Conservation (phyloP, 768 basidiomycete genomes). For the Hygrophoropsis aurantiaca region DNA sequence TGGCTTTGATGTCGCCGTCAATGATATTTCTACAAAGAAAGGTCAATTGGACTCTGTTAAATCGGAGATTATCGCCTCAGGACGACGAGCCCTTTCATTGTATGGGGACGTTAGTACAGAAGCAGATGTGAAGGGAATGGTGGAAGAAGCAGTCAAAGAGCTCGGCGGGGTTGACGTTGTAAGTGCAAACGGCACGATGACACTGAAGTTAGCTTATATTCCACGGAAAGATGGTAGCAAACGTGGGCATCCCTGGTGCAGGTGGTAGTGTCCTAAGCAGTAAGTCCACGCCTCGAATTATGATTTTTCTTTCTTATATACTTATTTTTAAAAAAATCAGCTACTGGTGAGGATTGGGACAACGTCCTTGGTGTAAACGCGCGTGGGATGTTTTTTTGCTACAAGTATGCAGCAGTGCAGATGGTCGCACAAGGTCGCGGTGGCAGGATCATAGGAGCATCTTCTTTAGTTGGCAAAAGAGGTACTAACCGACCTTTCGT, state of each 20-base stretch:
- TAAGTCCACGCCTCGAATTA: neutral
- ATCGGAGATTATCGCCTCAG: conserved; percentile 27
- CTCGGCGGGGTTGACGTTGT: conserved; percentile 51
- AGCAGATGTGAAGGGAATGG: conserved; percentile 39
- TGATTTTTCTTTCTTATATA: neutral
- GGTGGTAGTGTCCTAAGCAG: conserved; percentile 5
- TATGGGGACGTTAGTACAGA: conserved; percentile 43
- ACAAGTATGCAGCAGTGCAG: conserved; percentile 60
- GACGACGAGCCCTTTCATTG: conserved; percentile 23
- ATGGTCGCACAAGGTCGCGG: conserved; percentile 57
- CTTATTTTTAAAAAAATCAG: conserved; percentile 24
- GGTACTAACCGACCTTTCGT: conserved; percentile 5
- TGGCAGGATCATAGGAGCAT: conserved; percentile 53
- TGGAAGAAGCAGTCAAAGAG: conserved; percentile 25
- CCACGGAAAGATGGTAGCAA: conserved; percentile 25
- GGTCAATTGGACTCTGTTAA: conserved; percentile 27
- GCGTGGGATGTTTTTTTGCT: conserved; percentile 60
- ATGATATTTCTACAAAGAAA: conserved; percentile 26
- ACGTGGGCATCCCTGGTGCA: conserved; percentile 13
- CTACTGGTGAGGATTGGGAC: conserved; percentile 39
- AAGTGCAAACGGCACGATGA: conserved; percentile 10
- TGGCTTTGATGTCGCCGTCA: conserved; percentile 31
- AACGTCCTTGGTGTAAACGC: conserved; percentile 48
- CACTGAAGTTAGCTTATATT: neutral
- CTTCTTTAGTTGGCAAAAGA: conserved; percentile 10